These are phyloP conservation scores for Candida nanaspora DNA, from an alignment of 805 yeast genomes.

Conservation along the genomic window DNA sequence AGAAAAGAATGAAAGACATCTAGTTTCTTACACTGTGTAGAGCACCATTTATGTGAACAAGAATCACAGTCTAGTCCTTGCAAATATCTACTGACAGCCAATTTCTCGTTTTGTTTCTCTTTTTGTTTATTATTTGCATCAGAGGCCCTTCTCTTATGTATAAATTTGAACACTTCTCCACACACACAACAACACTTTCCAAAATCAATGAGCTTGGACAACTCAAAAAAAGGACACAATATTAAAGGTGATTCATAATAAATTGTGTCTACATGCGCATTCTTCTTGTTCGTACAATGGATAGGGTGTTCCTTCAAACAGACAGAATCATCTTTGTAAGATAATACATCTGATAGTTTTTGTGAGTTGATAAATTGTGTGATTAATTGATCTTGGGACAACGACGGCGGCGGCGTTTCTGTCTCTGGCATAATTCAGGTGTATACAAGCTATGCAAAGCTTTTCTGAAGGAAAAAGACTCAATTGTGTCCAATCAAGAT, in stretches of 20 bases:
- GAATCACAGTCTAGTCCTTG: conserved; percentile 24
- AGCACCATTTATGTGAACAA: conserved; percentile 25
- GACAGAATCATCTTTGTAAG: background rate
- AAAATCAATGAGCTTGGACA: conserved; percentile 16
- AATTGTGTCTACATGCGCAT: background rate
- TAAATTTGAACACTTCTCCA: conserved; percentile 24
- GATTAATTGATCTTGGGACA: background rate
- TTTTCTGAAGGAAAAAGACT: too few species aligned
- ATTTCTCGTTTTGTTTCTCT: conserved; percentile 2
- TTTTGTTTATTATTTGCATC: background rate
- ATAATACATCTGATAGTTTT: background rate
- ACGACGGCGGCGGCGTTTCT: background rate
- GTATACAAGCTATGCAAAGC: background rate
- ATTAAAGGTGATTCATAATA: conserved; percentile 22
- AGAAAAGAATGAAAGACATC: conserved; percentile 20
- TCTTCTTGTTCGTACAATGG: background rate
- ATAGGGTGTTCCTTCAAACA: background rate
- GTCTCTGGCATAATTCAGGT: background rate
- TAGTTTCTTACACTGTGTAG: conserved; percentile 17
- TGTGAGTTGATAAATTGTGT: background rate
- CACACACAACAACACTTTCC: conserved; percentile 27
- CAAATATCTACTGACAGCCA: conserved; percentile 14
- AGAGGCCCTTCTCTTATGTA: conserved; percentile 16
- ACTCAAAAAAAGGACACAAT: conserved; percentile 18
- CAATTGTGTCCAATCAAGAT: too few species aligned